Conservation (phyloP, 2,329 filamentous ascomycete genomes). For the Talaromyces sp. region DNA sequence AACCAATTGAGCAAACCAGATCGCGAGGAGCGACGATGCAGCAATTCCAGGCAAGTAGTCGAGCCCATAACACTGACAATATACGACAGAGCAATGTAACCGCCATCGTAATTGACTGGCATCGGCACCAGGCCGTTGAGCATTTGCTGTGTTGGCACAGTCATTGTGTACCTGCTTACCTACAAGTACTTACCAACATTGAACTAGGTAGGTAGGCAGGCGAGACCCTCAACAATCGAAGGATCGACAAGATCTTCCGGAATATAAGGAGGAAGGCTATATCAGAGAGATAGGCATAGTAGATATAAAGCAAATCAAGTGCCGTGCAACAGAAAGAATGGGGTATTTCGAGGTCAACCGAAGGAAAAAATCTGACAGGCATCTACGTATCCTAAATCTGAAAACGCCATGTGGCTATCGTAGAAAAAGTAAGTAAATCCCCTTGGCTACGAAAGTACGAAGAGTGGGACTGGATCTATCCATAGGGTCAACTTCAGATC, state of each 20-base stretch:
- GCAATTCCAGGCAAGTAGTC: conserved; percentile 74
- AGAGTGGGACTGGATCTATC: conserved; percentile 7
- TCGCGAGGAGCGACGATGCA: conserved; percentile 71
- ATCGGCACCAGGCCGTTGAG: conserved; percentile 16
- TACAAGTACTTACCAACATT: neutral
- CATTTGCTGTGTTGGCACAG: conserved; percentile 15
- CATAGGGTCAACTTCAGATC: conserved; percentile 7
- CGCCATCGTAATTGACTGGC: conserved; percentile 28
- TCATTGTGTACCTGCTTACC: conserved; percentile 11
- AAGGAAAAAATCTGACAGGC: neutral
- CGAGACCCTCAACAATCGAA: neutral
- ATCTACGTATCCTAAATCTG: conserved; percentile 3
- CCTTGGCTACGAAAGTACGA: neutral
- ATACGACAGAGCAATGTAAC: conserved; percentile 67
- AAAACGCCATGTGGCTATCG: conserved; percentile 6
- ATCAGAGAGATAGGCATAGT: neutral
- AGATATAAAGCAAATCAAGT: neutral
- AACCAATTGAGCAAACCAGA: conserved; percentile 70
- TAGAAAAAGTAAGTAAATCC: neutral
- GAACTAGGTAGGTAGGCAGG: neutral
- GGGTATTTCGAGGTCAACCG: neutral
- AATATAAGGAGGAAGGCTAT: neutral
- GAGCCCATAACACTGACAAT: conserved; percentile 73
- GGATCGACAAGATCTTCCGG: neutral
- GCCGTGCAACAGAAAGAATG: neutral